Conservation (phyloP, 495 filamentous ascomycete species). For the Xylaria longipes region DNA sequence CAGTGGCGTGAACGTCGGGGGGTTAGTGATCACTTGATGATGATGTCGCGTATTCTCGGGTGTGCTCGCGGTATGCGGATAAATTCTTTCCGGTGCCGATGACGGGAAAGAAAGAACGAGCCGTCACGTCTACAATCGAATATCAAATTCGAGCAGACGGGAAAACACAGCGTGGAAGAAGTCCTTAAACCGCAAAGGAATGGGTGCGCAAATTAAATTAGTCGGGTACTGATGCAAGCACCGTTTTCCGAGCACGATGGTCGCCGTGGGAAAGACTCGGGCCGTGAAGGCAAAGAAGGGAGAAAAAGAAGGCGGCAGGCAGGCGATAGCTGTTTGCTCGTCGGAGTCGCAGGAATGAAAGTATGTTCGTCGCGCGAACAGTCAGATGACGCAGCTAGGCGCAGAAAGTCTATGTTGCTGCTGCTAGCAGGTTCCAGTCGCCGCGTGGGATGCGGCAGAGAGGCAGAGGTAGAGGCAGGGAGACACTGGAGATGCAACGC, state of each 20-base stretch:
- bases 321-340: conserved; percentile 32
- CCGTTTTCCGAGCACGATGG: conserved; percentile 13
- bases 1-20: conserved; percentile 51
- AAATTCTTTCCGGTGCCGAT: conserved; percentile 33
- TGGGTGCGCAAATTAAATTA: conserved; percentile 40
- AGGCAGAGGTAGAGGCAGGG: conserved; percentile 6
- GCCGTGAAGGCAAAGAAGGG: conserved; percentile 27
- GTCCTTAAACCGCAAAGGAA: conserved; percentile 24
- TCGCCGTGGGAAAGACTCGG: conserved; percentile 23
- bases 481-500: conserved; percentile 30
- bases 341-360: conserved; percentile 31
- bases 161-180: conserved; percentile 31
- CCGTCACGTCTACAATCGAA: conserved; percentile 40
- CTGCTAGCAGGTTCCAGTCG: conserved; percentile 20
- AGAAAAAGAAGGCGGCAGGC: conserved; percentile 29
- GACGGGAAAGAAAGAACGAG: conserved; percentile 34
- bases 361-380: conserved; percentile 28
- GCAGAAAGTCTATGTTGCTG: background rate
- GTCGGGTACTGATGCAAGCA: conserved; percentile 21
- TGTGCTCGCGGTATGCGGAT: conserved; percentile 17
- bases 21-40: conserved; percentile 45
- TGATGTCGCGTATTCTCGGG: conserved; percentile 31
- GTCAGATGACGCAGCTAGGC: background rate
- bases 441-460: conserved; percentile 16
- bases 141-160: conserved; percentile 52